Base-by-base conservation (phyloP, 225 moss, liverwort and hornwort genomes). In the Polytrichum formosum region DNA sequence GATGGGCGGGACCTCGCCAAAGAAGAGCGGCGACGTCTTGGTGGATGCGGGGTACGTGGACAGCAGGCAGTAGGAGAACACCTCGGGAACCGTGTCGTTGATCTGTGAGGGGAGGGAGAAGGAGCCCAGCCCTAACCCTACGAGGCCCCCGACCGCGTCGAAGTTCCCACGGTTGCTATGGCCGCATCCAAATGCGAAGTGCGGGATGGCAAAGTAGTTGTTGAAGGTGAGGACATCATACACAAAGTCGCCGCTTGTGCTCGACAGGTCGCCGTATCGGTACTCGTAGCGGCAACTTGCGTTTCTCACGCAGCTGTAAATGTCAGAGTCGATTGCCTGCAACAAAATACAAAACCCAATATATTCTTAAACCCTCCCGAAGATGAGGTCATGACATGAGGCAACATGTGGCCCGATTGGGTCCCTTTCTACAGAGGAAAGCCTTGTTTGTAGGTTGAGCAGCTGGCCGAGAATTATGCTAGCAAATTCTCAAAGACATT, bases 261-360 rank as follows among this genome's bases (percentile, higher is more conserved):
- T 75, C 53, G 86, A 86, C 7, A 77, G 71, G 29, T 86, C 86
- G 16, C 80, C 83, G 1, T 86, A 86, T 53, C 22, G 8, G 7
- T 86, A 86, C 1, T 30, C 18, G 53, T 83, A 86, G 6, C 10
- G 60, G 74, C 84, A 85, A 4, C 46, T 46, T 2, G 16, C 16
- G 46, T 46, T 46, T 46, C 46, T 65, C 46, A 46, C 0, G 4
- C 46, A 46, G 46, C 46, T 46, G 13, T 46, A 46, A 16, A 46
- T 46, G 46, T 4, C 4, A 3, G 46, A 13, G 13, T 46, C 46
- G 46, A 46, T 16, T 4, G 10, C 46, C 46, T 46, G 16, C 46
- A 46, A 46, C 46, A 46, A 13, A 46, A 46, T 13, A 2, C 46
- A 46, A 46, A 46, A 13, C 16, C 16, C 3, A 46, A 46, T 10